Evolutionary conservation across 1,284 basidiomycete species (phyloP), one percentile per base, ranked within the genome.

Genomic region (Pseudozyma hubeiensis): DNA sequence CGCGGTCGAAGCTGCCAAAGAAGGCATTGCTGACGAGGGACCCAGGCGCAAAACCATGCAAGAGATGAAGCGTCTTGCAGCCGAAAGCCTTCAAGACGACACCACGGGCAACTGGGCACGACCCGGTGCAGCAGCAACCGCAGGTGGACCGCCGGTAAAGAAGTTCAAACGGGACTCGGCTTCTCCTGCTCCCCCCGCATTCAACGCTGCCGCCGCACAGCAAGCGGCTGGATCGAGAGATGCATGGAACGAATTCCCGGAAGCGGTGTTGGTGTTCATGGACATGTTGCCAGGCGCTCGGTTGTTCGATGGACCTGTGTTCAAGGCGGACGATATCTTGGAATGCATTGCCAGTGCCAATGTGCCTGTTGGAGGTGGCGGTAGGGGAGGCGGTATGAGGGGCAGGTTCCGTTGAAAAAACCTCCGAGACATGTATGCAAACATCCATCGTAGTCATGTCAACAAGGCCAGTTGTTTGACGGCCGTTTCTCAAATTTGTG

Each of bases 141-240:
- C 80, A 81, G 75, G 86, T 87, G 63, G 59, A 13, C 70, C 71
- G 4, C 65, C 65, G 0, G 35, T 54, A 1, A 68, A 68, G 52
- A 61, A 45, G 45, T 69, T 74, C 86, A 86, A 79, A 69, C 68
- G 89, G 89, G 44, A 87, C 37, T 60, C 75, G n/a, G 58, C 67
- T 7, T 75, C 57, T 86, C 45, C 88, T 89, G 55, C 53, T 19
- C 78, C 64, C 1, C 13, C 45, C 5, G 59, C 43, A 16, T 58
- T 60, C 47, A 46, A 41, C 2, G 35, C 39, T 30, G n/a, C 31
- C 1, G 35, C 14, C 19, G 53, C 53, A 0, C 33, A 48, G 17
- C 53, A 39, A 6, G 43, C 19, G 17, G n/a, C 30, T 13, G 46
- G 55, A 16, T 55, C 56, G 13, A 54, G 60, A 13, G 62, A 67